A percentile compares a stretch with the other conserved stretches of the same genome.
These are phyloP conservation scores for Aphanomyces cochlioides DNA, from an alignment of 352 stramenopile genomes.

Conservation along the genomic window DNA sequence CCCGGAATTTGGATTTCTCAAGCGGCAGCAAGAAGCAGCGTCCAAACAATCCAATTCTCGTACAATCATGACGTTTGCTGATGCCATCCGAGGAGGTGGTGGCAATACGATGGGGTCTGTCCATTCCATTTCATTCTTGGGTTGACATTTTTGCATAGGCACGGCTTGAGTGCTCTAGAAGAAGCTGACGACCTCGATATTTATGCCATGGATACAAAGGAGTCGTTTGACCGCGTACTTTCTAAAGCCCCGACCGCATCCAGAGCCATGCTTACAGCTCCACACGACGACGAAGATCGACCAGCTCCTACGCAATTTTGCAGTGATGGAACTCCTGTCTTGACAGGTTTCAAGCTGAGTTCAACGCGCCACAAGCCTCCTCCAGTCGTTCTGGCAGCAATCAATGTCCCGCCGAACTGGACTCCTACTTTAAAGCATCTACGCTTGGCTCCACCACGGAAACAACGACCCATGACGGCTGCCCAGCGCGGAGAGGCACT, in stretches of 20 bases:
- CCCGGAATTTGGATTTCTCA: constrained; percentile 52
- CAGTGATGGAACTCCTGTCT: constrained; percentile 50
- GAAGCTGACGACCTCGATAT: constrained; percentile 84
- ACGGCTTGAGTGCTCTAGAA: constrained; percentile 72
- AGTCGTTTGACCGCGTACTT: constrained; percentile 64
- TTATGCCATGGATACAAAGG: constrained; percentile 61
- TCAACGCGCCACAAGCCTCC: constrained; percentile 42
- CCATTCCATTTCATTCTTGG: not conserved
- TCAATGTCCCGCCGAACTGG: constrained; percentile 56
- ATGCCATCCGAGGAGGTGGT: constrained; percentile 47
- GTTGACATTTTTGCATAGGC: constrained; percentile 23
- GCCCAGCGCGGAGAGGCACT: constrained; percentile 49
- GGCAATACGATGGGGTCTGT: constrained; percentile 39
- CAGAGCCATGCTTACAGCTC: constrained; percentile 35
- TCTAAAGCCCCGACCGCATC: constrained; percentile 31
- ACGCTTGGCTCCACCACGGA: constrained; percentile 26
- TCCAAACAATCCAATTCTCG: constrained; percentile 36
- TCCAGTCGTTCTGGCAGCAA: constrained; percentile 39
- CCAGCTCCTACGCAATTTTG: constrained; percentile 37
- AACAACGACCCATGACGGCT: constrained; percentile 46
- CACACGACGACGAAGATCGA: constrained; percentile 30
- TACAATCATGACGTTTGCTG: constrained; percentile 68
- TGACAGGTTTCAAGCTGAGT: constrained; percentile 58
- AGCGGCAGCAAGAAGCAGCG: constrained; percentile 45
- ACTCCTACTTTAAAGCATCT: constrained; percentile 40